Conservation (phyloP, 1,139 yeast genomes). For the Pichia sp. region DNA sequence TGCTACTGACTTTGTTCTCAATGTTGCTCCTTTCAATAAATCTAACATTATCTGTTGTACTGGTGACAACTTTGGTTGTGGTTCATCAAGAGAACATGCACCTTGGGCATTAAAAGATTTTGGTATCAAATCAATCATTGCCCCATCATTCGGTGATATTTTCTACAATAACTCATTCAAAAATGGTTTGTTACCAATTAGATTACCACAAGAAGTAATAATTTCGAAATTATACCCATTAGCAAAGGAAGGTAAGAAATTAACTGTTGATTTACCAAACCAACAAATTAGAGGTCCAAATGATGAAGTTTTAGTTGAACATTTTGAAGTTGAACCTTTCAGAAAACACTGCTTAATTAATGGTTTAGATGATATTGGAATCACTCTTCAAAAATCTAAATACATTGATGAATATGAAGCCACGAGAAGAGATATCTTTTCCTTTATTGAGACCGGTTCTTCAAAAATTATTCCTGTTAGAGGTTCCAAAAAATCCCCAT, state of each 20-base stretch:
- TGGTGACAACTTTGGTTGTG: conserved; percentile 98
- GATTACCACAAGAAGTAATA: conserved; percentile 72
- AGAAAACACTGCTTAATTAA: conserved; percentile 91
- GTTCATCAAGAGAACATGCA: conserved; percentile 98
- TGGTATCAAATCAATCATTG: conserved; percentile 91
- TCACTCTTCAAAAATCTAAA: conserved; percentile 85
- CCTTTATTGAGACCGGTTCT: conserved; percentile 87
- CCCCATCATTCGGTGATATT: conserved; percentile 97
- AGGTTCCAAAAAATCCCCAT: conserved; percentile 63
- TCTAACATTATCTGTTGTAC: conserved; percentile 84
- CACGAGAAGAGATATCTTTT: conserved; percentile 66
- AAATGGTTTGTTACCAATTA: conserved; percentile 88
- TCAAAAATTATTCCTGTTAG: conserved; percentile 50
- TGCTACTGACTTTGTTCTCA: conserved; percentile 81
- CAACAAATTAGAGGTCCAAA: conserved; percentile 71
- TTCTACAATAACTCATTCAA: conserved; percentile 95
- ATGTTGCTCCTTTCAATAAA: conserved; percentile 70
- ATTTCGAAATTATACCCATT: conserved; percentile 64
- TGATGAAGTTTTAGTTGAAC: conserved; percentile 66
- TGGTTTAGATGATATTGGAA: conserved; percentile 95
- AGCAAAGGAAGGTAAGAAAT: conserved; percentile 61
- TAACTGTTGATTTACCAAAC: conserved; percentile 77
- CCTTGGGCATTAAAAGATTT: conserved; percentile 99
- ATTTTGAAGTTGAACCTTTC: conserved; percentile 82
- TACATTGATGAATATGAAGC: conserved; percentile 67